phyloP scores from a whole-genome alignment of 306 rosid genomes.

The Comarum palustre region DNA sequence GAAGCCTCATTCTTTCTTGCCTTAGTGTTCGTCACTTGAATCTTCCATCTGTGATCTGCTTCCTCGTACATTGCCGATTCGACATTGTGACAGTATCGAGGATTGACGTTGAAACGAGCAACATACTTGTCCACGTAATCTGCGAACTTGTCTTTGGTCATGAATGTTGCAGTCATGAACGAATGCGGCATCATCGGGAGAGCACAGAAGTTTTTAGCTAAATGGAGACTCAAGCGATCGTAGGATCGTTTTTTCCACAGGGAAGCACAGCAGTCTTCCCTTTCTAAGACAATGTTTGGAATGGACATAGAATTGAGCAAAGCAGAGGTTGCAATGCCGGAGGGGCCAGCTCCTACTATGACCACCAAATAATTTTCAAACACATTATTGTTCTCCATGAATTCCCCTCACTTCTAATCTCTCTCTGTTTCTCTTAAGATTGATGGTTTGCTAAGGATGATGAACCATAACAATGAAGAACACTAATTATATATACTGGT shows the following conservation, averaged over 20 bases:
- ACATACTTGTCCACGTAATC: constrained; percentile 36
- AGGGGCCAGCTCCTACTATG: constrained; percentile 49
- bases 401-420: neutral
- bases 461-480: neutral
- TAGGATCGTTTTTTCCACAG: constrained; percentile 54
- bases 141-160: constrained; percentile 31
- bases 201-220: constrained; percentile 38
- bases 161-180: constrained; percentile 19
- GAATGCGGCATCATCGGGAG: constrained; percentile 36
- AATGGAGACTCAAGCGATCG: constrained; percentile 39
- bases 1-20: neutral
- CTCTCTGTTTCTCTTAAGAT: neutral
- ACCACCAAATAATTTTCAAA: constrained; percentile 2
- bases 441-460: neutral
- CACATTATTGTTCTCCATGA: neutral
- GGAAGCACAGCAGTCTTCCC: constrained; percentile 44
- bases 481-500: neutral
- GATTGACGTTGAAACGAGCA: constrained; percentile 23
- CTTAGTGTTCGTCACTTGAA: constrained; percentile 20
- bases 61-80: constrained; percentile 18
- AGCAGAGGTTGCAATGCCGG: constrained; percentile 46
- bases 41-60: constrained; percentile 23
- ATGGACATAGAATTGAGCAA: constrained; percentile 30
- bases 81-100: constrained; percentile 32
- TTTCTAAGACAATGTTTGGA: constrained; percentile 39